These are phyloP conservation scores for Monilinia laxa DNA, from an alignment of 2,329 filamentous ascomycete genomes.

Conservation along the genomic window DNA sequence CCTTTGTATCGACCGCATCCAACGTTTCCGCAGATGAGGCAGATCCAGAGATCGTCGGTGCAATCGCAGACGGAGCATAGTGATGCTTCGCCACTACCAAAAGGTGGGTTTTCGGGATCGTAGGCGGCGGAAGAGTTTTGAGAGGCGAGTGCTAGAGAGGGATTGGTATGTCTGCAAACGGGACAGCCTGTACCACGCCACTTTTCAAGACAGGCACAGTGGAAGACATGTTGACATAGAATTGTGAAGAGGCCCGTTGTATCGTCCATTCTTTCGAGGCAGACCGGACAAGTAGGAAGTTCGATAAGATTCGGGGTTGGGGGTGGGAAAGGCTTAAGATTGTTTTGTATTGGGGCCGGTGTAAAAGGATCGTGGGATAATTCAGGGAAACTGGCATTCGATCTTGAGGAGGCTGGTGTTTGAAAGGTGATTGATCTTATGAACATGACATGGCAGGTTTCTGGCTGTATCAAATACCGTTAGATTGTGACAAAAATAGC, in stretches of 20 bases:
- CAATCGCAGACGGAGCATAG: constrained; percentile 80
- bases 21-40: constrained; percentile 86
- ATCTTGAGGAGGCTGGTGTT: constrained; percentile 34
- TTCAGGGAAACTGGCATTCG: constrained; percentile 52
- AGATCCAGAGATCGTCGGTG: constrained; percentile 87
- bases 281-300: constrained; percentile 93
- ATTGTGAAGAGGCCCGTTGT: constrained; percentile 94
- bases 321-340: constrained; percentile 59
- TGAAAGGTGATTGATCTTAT: constrained; percentile 89
- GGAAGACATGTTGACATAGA: constrained; percentile 95
- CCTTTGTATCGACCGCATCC: constrained; percentile 94
- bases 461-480: constrained; percentile 56
- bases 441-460: constrained; percentile 93
- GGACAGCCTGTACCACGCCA: constrained; percentile 95
- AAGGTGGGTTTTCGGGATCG: constrained; percentile 55
- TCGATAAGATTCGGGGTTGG: constrained; percentile 83
- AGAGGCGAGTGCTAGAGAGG: constrained; percentile 44
- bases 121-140: constrained; percentile 37
- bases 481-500: constrained; percentile 7
- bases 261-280: constrained; percentile 96
- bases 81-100: constrained; percentile 62
- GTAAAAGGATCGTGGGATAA: constrained; percentile 65
- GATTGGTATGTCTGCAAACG: constrained; percentile 86
- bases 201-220: constrained; percentile 92
- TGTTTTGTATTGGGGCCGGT: constrained; percentile 47